phyloP scores from a whole-genome alignment of 2,329 filamentous ascomycete genomes.

The Fusarium graminum region DNA sequence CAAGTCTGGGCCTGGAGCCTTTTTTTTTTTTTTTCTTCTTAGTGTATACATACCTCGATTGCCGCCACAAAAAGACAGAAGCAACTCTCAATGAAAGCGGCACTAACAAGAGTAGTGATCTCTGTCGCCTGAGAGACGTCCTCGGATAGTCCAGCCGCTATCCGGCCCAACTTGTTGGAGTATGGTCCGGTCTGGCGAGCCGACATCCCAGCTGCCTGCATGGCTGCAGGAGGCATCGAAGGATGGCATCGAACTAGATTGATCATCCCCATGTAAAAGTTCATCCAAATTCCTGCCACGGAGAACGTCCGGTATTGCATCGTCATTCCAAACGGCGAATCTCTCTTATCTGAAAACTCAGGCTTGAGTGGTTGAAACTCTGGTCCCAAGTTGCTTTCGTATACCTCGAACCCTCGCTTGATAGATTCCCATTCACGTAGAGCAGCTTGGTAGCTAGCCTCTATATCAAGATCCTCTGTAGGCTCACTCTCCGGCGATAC shows the following conservation, averaged over 20 bases:
- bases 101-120: conserved; percentile 82
- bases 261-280: conserved; percentile 87
- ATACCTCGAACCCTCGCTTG: conserved; percentile 74
- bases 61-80: conserved; percentile 90
- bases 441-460: conserved; percentile 75
- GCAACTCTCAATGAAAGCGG: conserved; percentile 83
- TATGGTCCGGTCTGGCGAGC: conserved; percentile 77
- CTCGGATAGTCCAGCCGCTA: conserved; percentile 78
- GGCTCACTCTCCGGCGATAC: conserved; percentile 59
- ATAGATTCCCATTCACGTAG: conserved; percentile 84
- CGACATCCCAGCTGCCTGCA: conserved; percentile 85
- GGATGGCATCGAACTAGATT: conserved; percentile 86
- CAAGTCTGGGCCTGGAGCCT: background rate
- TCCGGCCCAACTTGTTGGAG: conserved; percentile 82
- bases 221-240: conserved; percentile 89
- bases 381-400: conserved; percentile 75
- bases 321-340: conserved; percentile 83
- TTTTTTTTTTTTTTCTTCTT: background rate
- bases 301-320: conserved; percentile 86
- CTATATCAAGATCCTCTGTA: conserved; percentile 69
- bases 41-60: conserved; percentile 68
- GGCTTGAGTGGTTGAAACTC: conserved; percentile 81
- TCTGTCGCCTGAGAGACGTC: conserved; percentile 65
- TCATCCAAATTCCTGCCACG: conserved; percentile 89
- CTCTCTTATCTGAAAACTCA: conserved; percentile 72